These are phyloP conservation scores for Leccinum truebloodii DNA, from an alignment of 768 basidiomycete genomes.

Conservation along the genomic window DNA sequence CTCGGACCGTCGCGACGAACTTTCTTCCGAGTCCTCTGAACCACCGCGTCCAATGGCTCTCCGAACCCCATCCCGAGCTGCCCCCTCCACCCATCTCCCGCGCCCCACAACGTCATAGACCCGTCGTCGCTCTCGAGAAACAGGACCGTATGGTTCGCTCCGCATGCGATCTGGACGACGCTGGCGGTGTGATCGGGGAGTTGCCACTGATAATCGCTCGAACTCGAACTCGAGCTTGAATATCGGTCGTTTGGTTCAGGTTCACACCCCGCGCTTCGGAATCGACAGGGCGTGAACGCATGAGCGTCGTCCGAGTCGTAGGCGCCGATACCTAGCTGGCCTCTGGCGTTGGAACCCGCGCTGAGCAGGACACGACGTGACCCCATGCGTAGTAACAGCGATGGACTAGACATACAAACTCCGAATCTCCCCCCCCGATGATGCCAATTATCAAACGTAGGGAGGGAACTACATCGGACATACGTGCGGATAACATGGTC, in stretches of 20 bases:
- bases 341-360: constrained; percentile 51
- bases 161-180: constrained; percentile 58
- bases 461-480: constrained; percentile 9
- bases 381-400: neutral
- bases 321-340: constrained; percentile 45
- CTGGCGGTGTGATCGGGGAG: constrained; percentile 27
- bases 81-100: constrained; percentile 68
- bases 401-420: neutral
- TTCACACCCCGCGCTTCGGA: constrained; percentile 19
- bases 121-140: constrained; percentile 46
- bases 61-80: constrained; percentile 59
- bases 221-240: neutral
- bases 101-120: constrained; percentile 60
- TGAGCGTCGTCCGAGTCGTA: constrained; percentile 37
- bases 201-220: constrained; percentile 1
- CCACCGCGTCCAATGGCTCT: neutral
- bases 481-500: constrained; percentile 10
- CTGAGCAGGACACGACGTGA: constrained; percentile 32
- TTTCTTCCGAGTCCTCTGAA: neutral
- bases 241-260: neutral
- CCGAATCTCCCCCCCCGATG: neutral
- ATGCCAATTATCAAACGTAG: constrained; percentile 1
- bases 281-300: constrained; percentile 40
- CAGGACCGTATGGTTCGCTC: constrained; percentile 79
- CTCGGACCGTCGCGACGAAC: neutral